Evolutionary conservation across 2,329 filamentous ascomycete species (phyloP), one percentile per base, ranked within the genome.

Genomic region (Lanzia echinophila): DNA sequence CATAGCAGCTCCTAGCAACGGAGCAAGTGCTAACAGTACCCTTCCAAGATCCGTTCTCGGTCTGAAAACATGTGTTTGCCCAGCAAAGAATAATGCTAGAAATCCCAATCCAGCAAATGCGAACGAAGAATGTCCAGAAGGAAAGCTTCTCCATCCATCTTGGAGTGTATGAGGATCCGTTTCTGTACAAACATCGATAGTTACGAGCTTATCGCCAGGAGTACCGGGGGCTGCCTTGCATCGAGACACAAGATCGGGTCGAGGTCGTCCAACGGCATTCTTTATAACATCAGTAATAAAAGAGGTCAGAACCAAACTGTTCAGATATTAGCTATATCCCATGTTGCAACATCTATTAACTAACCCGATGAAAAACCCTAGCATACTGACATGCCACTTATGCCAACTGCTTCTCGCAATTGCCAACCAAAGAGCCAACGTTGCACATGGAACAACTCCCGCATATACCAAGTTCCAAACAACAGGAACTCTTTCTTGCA

Each of bases 221-320:
- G 79, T 80, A 33, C 70, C 73, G 0, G 66, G 32, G 0, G 64
- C 72, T 1, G 94, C 91, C 60, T 87, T 84, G 72, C 94, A 99
- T 36, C 94, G 84, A n/a, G 86, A 83, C 41, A 97, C 81, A 34
- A 96, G 74, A 70, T 97, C 92, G 3, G 92, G 92, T 6, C 92
- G 82, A 31, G 82, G 82, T 60, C 83, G 80, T 60, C 82, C 82
- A 57, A 82, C 83, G 46, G 83, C 73, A 65, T 86, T 96, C 72
- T 99, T 99, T 67, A 97, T 78, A 28, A 92, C 74, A 68, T 97
- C 91, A 43, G 94, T 97, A 42, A 97, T 75, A 69, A 96, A 87
- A 6, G 83, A 80, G 0, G 89, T 86, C 47, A 96, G 77, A 62
- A 90, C 76, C 24, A 97, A 71, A 59, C 66, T 62, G 36, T 0